Conservation (phyloP, 768 basidiomycete genomes). For the Xerocomellus intermedius region DNA sequence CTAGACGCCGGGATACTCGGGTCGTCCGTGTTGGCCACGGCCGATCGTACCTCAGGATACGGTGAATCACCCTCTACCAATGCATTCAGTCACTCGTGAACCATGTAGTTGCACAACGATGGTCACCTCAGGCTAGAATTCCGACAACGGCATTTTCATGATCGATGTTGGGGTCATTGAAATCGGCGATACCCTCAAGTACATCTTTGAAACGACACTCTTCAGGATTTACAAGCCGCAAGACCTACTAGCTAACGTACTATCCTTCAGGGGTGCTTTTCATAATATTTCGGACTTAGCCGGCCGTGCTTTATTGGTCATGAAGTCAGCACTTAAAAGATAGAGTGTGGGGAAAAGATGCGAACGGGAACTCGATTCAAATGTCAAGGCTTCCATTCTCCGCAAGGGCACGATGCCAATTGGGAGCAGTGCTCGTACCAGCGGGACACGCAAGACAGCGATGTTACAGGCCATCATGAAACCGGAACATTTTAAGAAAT, state of each 20-base stretch:
- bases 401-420: no score
- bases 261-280: not conserved
- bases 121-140: slow-evolving; percentile 19
- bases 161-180: slow-evolving; percentile 41
- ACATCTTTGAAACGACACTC: not conserved
- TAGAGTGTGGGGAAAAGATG: not conserved
- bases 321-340: not conserved
- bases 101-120: not conserved
- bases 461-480: no score
- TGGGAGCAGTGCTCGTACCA: no score
- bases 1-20: slow-evolving; percentile 57
- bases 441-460: no score
- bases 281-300: not conserved
- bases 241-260: not conserved
- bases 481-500: no score
- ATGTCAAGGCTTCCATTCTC: not conserved
- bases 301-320: not conserved
- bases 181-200: slow-evolving; percentile 12
- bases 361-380: not conserved
- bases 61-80: slow-evolving; percentile 69
- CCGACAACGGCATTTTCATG: slow-evolving; percentile 12
- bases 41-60: slow-evolving; percentile 79
- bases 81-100: slow-evolving; percentile 11
- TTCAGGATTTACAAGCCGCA: not conserved
- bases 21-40: slow-evolving; percentile 74